Base-by-base conservation (phyloP, 2,329 filamentous ascomycete genomes). In the Alternaria triticina region DNA sequence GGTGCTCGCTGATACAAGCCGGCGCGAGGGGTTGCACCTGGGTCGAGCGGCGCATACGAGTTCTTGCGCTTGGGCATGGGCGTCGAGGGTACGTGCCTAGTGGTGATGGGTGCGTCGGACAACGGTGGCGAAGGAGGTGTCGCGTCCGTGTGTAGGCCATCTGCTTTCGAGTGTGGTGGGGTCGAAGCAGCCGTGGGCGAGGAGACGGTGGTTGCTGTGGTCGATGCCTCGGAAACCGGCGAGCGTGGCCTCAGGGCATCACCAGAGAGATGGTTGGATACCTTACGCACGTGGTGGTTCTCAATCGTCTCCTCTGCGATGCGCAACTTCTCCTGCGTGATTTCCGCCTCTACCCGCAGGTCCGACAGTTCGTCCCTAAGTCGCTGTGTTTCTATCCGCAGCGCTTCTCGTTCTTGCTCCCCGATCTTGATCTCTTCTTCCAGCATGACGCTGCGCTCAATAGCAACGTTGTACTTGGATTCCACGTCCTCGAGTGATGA, bases 401-500 rank as follows among this genome's bases (percentile, higher is more conserved):
- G 84, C 8, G 84, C 82, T 80, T 99, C 96, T 75, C 96, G 89
- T 80, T 99, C 96, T 81, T 96, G 92, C 77, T 99, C 96, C 50
- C 93, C 93, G 47, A 89, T 87, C 81, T 91, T 95, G 75, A 98
- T 91, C 80, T 98, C 96, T 79, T 97, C 94, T 78, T 99, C 96
- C 82, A 97, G 88, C 86, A 99, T 89, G 25, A 99, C 96, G 10
- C 87, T 90, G 57, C 95, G 87, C 82, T 99, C 96, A 71, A 99
- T 96, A 5, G 94, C 89, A 60, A 96, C 88, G 79, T 97, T 98
- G 81, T 96, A 97, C 81, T 98, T 99, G 66, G 92, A 95, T 82
- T 99, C 96, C 80, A 99, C 86, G 77, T 99, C 96, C 82, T 99
- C 96, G 66, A 98, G 88, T 54, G 95, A 97, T 47, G 94, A 97